These are phyloP conservation scores for Coleophoma cylindrospora DNA, from an alignment of 2,329 filamentous ascomycete genomes.

Conservation along the genomic window DNA sequence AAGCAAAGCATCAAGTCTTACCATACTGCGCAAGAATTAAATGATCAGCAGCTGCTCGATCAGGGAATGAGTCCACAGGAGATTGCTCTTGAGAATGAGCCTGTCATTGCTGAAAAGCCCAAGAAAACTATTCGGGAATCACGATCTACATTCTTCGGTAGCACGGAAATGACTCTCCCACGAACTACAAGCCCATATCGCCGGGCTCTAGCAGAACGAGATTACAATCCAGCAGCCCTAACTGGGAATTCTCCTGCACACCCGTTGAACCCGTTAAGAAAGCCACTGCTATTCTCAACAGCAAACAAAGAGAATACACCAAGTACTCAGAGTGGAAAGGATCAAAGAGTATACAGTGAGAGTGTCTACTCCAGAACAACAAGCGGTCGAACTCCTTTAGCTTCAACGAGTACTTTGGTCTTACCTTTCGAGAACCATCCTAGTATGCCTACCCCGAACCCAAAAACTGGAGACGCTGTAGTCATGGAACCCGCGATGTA, in stretches of 20 bases:
- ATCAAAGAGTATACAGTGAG: constrained; percentile 18
- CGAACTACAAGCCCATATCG: constrained; percentile 52
- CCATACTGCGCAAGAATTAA: constrained; percentile 10
- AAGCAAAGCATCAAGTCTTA: constrained; percentile 13
- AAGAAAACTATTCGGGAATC: constrained; percentile 32
- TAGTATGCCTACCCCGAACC: constrained; percentile 5
- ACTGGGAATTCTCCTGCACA: background rate
- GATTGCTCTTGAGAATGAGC: constrained; percentile 19
- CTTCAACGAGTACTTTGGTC: constrained; percentile 12
- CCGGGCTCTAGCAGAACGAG: constrained; percentile 33
- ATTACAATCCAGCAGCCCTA: constrained; percentile 6
- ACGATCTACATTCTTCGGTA: constrained; percentile 47
- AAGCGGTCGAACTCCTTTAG: constrained; percentile 17
- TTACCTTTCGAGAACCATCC: constrained; percentile 9
- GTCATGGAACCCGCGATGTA: constrained; percentile 28
- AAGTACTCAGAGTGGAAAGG: background rate
- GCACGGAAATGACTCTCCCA: constrained; percentile 45
- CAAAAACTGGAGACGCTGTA: constrained; percentile 27
- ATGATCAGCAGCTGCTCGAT: background rate
- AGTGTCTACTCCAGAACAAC: constrained; percentile 28
- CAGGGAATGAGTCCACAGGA: constrained; percentile 19
- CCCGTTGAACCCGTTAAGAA: background rate
- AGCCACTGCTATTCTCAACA: constrained; percentile 6
- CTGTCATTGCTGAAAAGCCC: constrained; percentile 8
- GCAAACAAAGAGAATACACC: background rate